A percentile compares a stretch with the other conserved stretches of the same genome.
Evolutionary conservation across 164 flowering plant species (phyloP).

Genomic region (Pachysandra terminalis): DNA sequence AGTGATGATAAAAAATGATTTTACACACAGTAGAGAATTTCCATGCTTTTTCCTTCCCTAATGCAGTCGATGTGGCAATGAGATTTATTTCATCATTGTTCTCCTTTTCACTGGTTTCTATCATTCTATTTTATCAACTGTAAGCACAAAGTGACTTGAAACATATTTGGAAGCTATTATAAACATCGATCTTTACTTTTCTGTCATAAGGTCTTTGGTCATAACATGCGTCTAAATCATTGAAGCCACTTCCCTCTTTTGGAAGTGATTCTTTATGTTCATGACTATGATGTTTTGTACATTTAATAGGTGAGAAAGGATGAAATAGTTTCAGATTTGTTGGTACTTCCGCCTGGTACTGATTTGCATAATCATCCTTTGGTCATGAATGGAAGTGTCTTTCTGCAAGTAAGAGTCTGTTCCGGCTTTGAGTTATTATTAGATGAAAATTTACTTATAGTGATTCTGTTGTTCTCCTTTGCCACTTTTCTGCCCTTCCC

Average conservation of each 20-base stretch:
- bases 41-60: too few relatives aligned
- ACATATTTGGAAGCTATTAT: not conserved
- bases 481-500: not conserved
- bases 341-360: constrained; percentile 75
- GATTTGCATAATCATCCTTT: constrained; percentile 86
- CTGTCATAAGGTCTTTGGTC: too few relatives aligned
- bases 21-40: too few relatives aligned
- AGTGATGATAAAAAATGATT: not conserved
- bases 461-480: not conserved
- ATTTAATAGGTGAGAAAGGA: constrained; percentile 64
- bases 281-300: not conserved
- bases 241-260: too few relatives aligned
- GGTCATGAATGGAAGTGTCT: constrained; percentile 66
- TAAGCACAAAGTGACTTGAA: not conserved
- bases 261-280: too few relatives aligned
- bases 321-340: constrained; percentile 69
- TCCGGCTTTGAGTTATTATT: not conserved
- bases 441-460: too few relatives aligned
- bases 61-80: too few relatives aligned
- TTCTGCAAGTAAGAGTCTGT: constrained; percentile 68
- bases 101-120: too few relatives aligned
- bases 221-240: too few relatives aligned
- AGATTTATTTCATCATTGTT: too few relatives aligned
- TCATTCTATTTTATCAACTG: too few relatives aligned
- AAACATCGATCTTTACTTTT: too few relatives aligned